Evolutionary conservation across 2,329 filamentous ascomycete species (phyloP).

Genomic region (Aspergillus jensenii): DNA sequence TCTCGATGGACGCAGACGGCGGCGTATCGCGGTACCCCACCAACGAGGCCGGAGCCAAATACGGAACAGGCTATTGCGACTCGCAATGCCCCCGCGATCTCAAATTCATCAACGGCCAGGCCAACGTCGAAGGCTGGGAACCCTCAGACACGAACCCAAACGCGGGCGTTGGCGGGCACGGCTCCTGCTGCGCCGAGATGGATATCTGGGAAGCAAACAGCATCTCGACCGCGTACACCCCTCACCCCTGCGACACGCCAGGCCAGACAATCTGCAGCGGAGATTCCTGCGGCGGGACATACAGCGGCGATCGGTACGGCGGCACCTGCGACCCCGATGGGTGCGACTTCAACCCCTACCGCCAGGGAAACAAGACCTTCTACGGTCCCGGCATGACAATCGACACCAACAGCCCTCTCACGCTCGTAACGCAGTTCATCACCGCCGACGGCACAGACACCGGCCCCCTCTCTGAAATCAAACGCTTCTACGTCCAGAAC

Average conservation of each 20-base stretch:
- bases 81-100: conserved; percentile 56
- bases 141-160: conserved; percentile 56
- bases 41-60: conserved; percentile 59
- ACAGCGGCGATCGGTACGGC: conserved; percentile 55
- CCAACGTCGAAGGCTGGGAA: conserved; percentile 56
- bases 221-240: conserved; percentile 63
- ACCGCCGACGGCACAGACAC: conserved; percentile 50
- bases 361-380: conserved; percentile 63
- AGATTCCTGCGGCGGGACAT: conserved; percentile 54
- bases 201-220: conserved; percentile 71
- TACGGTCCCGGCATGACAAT: conserved; percentile 61
- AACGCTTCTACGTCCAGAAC: conserved; percentile 65
- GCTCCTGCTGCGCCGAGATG: conserved; percentile 68
- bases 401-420: conserved; percentile 58
- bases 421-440: conserved; percentile 68
- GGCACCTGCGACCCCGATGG: conserved; percentile 68
- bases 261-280: conserved; percentile 54
- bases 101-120: conserved; percentile 49
- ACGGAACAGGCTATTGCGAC: conserved; percentile 65
- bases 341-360: conserved; percentile 70
- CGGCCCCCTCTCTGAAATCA: conserved; percentile 61
- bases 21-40: conserved; percentile 51
- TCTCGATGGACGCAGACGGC: conserved; percentile 62
- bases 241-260: conserved; percentile 60
- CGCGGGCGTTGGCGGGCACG: conserved; percentile 53